phyloP scores from a whole-genome alignment of 768 basidiomycete genomes.

The Naganishia onofrii region DNA sequence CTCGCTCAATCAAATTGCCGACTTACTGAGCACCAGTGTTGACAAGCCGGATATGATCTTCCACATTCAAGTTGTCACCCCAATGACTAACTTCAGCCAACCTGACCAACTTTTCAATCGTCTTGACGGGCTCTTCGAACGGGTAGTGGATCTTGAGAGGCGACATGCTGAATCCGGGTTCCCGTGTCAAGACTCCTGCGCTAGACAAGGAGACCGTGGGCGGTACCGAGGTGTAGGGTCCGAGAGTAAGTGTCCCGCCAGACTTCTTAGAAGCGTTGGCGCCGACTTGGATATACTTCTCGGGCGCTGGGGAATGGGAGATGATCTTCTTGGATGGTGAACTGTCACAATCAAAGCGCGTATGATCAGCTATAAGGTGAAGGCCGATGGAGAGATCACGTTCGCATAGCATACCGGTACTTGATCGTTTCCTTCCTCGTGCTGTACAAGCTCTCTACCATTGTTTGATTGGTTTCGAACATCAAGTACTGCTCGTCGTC shows the following conservation, averaged over 20 bases:
- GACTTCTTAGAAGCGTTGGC: conserved; percentile 65
- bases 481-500: conserved; percentile 73
- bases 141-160: conserved; percentile 72
- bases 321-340: conserved; percentile 54
- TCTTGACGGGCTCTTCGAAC: conserved; percentile 75
- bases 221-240: conserved; percentile 76
- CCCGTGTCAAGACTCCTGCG: conserved; percentile 30
- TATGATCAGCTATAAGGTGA: neutral
- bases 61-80: conserved; percentile 89
- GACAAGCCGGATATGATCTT: conserved; percentile 78
- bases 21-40: conserved; percentile 88
- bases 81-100: conserved; percentile 91
- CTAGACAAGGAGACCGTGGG: conserved; percentile 56
- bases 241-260: conserved; percentile 79
- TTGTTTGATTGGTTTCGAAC: conserved; percentile 67
- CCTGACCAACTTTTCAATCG: conserved; percentile 70
- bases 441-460: conserved; percentile 78
- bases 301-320: conserved; percentile 59
- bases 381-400: too few species aligned
- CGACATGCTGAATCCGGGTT: conserved; percentile 64
- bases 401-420: conserved; percentile 64
- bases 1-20: neutral
- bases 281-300: conserved; percentile 59
- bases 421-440: conserved; percentile 82
- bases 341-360: neutral